Conservation (phyloP, 2,329 filamentous ascomycete species). For the Xylogone sp. region DNA sequence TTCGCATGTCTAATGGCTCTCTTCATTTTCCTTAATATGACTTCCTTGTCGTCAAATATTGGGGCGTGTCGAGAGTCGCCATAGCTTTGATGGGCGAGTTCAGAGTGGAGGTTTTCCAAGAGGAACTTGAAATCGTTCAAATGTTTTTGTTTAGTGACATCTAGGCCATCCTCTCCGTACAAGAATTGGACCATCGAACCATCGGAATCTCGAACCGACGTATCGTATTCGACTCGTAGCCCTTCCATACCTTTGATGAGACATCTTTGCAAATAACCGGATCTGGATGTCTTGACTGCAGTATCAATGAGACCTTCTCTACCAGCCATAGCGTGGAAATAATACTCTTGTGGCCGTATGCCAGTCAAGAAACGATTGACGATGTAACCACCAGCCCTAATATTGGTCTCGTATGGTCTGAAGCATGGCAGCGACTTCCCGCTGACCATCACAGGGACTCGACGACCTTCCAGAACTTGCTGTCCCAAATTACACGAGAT, state of each 20-base stretch:
- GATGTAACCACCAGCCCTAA: conserved; percentile 89
- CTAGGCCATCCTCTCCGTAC: conserved; percentile 93
- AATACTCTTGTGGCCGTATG: conserved; percentile 95
- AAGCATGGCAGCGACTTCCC: conserved; percentile 96
- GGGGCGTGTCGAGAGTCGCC: conserved; percentile 48
- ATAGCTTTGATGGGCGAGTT: conserved; percentile 73
- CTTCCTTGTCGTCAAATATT: conserved; percentile 61
- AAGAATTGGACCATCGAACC: conserved; percentile 92
- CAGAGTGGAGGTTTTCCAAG: conserved; percentile 77
- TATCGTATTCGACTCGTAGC: conserved; percentile 86
- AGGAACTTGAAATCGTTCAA: conserved; percentile 87
- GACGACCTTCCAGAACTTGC: conserved; percentile 89
- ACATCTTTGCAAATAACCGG: conserved; percentile 93
- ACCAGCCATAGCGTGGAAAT: conserved; percentile 99
- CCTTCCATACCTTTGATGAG: conserved; percentile 99
- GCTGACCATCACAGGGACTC: conserved; percentile 96
- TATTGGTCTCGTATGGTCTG: conserved; percentile 82
- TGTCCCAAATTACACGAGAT: conserved; percentile 98
- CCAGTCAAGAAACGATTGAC: conserved; percentile 96
- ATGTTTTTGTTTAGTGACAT: conserved; percentile 92
- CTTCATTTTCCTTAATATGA: conserved; percentile 69
- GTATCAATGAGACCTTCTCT: conserved; percentile 98
- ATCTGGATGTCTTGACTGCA: conserved; percentile 95
- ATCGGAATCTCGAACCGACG: conserved; percentile 89
- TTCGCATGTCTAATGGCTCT: conserved; percentile 71